Conservation (phyloP, 768 basidiomycete species). For the Mycena crocata region DNA sequence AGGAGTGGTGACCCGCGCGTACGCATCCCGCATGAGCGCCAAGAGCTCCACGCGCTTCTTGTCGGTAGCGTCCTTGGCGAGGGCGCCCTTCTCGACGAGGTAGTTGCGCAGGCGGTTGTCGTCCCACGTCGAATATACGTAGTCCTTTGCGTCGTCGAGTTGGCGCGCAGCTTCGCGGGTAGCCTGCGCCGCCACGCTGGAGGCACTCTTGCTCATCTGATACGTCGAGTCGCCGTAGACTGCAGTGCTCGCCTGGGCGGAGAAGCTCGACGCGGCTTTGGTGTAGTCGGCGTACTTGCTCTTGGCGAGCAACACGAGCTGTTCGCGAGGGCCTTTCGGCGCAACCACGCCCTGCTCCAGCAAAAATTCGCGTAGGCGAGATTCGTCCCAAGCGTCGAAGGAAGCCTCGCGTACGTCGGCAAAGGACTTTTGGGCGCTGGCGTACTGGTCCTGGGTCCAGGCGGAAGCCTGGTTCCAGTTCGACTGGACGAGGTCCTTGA, state of each 20-base stretch:
- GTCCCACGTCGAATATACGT: slow-evolving; percentile 91
- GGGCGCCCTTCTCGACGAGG: slow-evolving; percentile 79
- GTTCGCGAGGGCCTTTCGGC: slow-evolving; percentile 82
- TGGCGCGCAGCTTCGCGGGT: slow-evolving; percentile 60
- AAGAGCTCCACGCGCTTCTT: slow-evolving; percentile 77
- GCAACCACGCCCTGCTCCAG: slow-evolving; percentile 89
- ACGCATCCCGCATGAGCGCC: slow-evolving; percentile 74
- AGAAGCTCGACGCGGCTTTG: slow-evolving; percentile 68
- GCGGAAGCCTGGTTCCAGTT: slow-evolving; percentile 68
- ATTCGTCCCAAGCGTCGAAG: slow-evolving; percentile 90
- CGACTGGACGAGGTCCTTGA: slow-evolving; percentile 61
- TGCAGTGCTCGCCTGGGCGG: slow-evolving; percentile 63
- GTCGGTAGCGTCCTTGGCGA: slow-evolving; percentile 64
- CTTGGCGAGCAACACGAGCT: slow-evolving; percentile 83
- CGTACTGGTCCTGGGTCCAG: slow-evolving; percentile 76
- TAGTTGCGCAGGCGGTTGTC: slow-evolving; percentile 79
- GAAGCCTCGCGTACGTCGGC: slow-evolving; percentile 65
- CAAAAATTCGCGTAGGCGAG: slow-evolving; percentile 82
- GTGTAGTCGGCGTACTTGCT: slow-evolving; percentile 72
- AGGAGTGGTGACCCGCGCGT: slow-evolving; percentile 69
- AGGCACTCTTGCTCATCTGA: slow-evolving; percentile 53
- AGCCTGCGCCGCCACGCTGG: slow-evolving; percentile 61
- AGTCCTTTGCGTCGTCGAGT: slow-evolving; percentile 85
- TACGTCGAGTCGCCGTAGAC: slow-evolving; percentile 58
- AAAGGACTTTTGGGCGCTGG: slow-evolving; percentile 72